Conservation (phyloP, 169 alveolate species). For the Cryptosporidium muris region DNA sequence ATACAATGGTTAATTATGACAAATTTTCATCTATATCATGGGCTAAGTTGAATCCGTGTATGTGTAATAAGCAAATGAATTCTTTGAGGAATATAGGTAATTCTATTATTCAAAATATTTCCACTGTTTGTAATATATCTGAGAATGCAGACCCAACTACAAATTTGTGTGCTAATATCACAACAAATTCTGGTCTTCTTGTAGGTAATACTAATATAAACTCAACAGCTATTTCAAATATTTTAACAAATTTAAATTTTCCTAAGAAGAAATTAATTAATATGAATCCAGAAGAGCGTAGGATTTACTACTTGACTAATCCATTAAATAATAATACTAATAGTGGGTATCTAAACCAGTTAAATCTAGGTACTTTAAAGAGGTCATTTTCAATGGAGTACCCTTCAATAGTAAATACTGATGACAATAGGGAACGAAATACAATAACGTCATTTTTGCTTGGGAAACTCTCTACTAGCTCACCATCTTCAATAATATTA, state of each 20-base stretch:
- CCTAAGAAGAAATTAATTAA: too few species aligned
- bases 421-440: slow-evolving; percentile 17
- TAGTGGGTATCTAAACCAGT: too few species aligned
- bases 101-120: background rate
- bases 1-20: background rate
- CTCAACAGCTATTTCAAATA: too few species aligned
- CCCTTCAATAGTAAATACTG: slow-evolving; percentile 17
- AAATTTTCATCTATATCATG: slow-evolving; percentile 2
- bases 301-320: too few species aligned
- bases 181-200: too few species aligned
- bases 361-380: background rate
- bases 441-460: slow-evolving; percentile 23
- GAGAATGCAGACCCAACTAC: too few species aligned
- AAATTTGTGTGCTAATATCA: too few species aligned
- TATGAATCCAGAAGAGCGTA: too few species aligned
- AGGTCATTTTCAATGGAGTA: slow-evolving; percentile 58
- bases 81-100: slow-evolving; percentile 5
- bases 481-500: slow-evolving; percentile 8
- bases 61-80: slow-evolving; percentile 51
- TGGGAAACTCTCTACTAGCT: slow-evolving; percentile 21
- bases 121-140: background rate
- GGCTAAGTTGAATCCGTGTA: slow-evolving; percentile 4
- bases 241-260: too few species aligned
- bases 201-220: too few species aligned
- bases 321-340: too few species aligned